A percentile compares a stretch with the other conserved stretches of the same genome.
Evolutionary conservation across 1,284 basidiomycete genomes (phyloP).

Genomic region (Tylopilus sp.): DNA sequence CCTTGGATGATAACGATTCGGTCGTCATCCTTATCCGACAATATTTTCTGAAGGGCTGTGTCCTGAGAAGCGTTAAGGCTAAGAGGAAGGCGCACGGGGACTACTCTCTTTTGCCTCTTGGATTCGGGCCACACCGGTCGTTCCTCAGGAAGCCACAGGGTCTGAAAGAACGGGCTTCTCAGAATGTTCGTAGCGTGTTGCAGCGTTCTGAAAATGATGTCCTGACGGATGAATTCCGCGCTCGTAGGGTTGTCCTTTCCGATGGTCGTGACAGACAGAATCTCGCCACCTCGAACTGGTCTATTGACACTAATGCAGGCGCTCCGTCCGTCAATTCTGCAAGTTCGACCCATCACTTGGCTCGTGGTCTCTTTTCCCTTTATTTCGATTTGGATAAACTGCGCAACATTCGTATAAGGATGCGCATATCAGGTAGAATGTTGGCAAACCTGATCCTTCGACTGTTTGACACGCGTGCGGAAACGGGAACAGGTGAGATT

Average conservation of each 20-base stretch:
- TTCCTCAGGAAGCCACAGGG: constrained; percentile 39
- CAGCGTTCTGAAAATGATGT: constrained; percentile 37
- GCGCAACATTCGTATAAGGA: neutral
- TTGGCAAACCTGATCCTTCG: constrained; percentile 33
- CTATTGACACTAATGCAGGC: constrained; percentile 25
- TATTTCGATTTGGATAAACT: constrained; percentile 25
- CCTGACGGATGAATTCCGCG: constrained; percentile 39
- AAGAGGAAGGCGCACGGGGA: constrained; percentile 1
- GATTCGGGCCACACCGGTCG: constrained; percentile 12
- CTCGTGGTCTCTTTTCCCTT: neutral
- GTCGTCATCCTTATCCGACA: constrained; percentile 35
- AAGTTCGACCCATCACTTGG: constrained; percentile 15
- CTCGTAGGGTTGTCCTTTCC: constrained; percentile 42
- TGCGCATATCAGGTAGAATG: neutral
- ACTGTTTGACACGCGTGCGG: constrained; percentile 37
- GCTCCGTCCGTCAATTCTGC: constrained; percentile 19
- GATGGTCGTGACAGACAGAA: constrained; percentile 38
- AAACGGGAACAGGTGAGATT: constrained; percentile 40
- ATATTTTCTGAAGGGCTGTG: constrained; percentile 37
- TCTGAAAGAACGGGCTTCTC: constrained; percentile 42
- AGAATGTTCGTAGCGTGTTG: constrained; percentile 35
- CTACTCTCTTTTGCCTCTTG: neutral
- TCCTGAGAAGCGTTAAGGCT: constrained; percentile 40
- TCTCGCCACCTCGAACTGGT: constrained; percentile 17
- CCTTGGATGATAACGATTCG: constrained; percentile 57